Base-by-base conservation (phyloP, 2,329 filamentous ascomycete genomes). In the Cercospora janseana region DNA sequence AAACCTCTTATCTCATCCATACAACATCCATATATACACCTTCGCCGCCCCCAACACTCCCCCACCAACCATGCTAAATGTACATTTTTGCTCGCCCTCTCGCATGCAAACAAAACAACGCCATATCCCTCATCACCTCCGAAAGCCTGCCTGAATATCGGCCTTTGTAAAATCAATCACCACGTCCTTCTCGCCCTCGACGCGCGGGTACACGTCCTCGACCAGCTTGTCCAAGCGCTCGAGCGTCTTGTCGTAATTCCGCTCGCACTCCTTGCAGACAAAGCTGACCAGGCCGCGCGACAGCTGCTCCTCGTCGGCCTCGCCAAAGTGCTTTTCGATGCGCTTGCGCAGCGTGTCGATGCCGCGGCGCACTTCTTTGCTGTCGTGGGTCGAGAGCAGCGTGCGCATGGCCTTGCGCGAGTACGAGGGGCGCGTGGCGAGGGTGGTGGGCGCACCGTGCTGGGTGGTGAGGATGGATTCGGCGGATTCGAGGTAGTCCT, bases 281-380 rank as follows among this genome's bases (percentile, higher is more conserved):
- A 82, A 80, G 35, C 70, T 69, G 18, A 85, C 79, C 43, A 86
- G 64, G 45, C 74, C 76, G 6, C 78, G 70, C 61, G 81, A 86
- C 46, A 86, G 74, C 16, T 74, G 79, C 48, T 83, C 81, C 56
- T 91, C 87, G 60, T 94, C 89, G 4, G 85, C 87, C 60, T 95
- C 89, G 34, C 89, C 89, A 75, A 97, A 97, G 70, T 97, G 92
- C 74, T 97, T 98, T 72, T 97, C 92, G 1, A 97, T 88, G 42
- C 92, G 81, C 74, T 95, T 95, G 63, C 86, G 86, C 59, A 97
- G 76, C 46, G 88, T 61, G 15, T 63, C 63, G 60, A 95, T 86
- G n/a, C 92, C 91, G 66, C 91, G 90, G 57, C 87, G 81, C 34
- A 96, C 80, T 70, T 96, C 90, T 66, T 88, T 91, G 15, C 77